These are phyloP conservation scores for Solanum sparsipilum DNA, from an alignment of 257 asterid species.

Conservation along the genomic window DNA sequence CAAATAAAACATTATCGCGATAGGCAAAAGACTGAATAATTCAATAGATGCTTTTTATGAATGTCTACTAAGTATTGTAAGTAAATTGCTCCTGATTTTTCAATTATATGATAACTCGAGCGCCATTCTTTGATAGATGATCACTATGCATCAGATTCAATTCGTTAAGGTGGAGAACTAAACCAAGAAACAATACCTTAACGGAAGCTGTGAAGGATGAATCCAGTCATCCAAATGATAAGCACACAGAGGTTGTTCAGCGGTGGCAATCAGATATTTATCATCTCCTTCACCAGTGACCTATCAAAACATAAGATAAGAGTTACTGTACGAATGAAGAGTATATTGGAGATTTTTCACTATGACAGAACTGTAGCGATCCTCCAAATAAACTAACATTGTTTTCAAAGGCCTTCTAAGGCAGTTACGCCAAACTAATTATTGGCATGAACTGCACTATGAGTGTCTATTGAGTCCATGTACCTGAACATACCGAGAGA, in stretches of 20 bases:
- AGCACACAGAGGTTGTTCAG: conserved; percentile 93
- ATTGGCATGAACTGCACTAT: background rate
- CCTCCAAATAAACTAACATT: background rate
- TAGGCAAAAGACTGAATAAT: no score
- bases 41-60: no score
- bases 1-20: no score
- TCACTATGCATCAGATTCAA: no score
- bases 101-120: no score
- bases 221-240: conserved; percentile 91
- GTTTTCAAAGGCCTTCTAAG: background rate
- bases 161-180: no score
- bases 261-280: conserved; percentile 89
- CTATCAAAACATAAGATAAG: conserved; percentile 24
- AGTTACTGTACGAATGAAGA: background rate
- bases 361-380: background rate
- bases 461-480: background rate
- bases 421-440: background rate
- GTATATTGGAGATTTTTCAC: background rate
- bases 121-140: no score
- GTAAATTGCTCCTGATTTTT: no score
- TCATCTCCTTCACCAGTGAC: conserved; percentile 96
- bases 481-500: background rate
- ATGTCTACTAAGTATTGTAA: no score
- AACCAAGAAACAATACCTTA: conserved; percentile 33
- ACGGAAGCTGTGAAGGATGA: conserved; percentile 70